A percentile compares a stretch with the other conserved stretches of the same genome.
Conservation (phyloP, 1,139 yeast genomes). For the Pneumocystis wakefieldiae region DNA sequence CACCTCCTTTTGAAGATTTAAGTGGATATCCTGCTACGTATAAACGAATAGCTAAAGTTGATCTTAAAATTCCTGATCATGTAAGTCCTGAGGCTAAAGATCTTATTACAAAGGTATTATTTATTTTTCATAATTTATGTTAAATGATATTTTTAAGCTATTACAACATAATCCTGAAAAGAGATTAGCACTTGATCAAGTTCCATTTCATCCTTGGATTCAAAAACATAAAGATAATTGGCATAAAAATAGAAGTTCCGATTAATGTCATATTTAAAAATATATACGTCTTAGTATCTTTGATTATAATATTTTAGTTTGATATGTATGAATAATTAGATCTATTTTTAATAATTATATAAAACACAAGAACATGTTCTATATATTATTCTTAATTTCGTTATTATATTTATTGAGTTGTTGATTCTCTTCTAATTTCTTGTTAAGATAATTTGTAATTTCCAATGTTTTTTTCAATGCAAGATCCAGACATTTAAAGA, state of each 20-base stretch:
- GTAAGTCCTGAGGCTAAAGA: conserved; percentile 65
- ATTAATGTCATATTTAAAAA: background rate
- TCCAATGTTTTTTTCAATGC: conserved; percentile 51
- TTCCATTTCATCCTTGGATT: conserved; percentile 74
- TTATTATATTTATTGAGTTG: conserved; percentile 11
- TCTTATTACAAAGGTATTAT: conserved; percentile 35
- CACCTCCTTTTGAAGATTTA: conserved; percentile 77
- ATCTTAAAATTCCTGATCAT: conserved; percentile 53
- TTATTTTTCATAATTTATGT: background rate
- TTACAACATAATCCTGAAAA: conserved; percentile 55
- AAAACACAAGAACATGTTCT: background rate
- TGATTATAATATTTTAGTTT: background rate
- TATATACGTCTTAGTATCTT: background rate
- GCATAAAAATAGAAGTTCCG: background rate
- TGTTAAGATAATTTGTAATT: conserved; percentile 50
- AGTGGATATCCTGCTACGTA: conserved; percentile 54
- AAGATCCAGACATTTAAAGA: conserved; percentile 53
- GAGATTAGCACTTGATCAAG: conserved; percentile 45
- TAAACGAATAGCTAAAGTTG: conserved; percentile 62
- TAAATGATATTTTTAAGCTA: conserved; percentile 21
- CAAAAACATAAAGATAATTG: conserved; percentile 32
- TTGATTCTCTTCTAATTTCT: conserved; percentile 43
- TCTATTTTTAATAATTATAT: background rate
- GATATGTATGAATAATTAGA: background rate
- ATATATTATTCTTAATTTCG: background rate